Conservation (phyloP, 495 filamentous ascomycete genomes). For the Diplogelasinospora grovesii region DNA sequence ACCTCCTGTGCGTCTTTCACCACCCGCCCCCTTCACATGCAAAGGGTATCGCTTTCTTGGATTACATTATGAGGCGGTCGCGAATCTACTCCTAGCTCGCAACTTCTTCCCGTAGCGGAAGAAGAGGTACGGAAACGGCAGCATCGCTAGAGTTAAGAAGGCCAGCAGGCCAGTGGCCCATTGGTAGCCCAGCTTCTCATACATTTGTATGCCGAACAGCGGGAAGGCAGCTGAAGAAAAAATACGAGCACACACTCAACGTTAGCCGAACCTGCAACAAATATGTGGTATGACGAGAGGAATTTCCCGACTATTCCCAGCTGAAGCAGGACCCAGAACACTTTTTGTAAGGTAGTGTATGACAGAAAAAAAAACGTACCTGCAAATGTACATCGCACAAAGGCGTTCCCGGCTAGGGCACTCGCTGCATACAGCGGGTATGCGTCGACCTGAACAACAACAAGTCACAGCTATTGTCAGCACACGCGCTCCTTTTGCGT, state of each 20-base stretch:
- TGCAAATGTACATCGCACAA: constrained; percentile 75
- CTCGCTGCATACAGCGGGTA: constrained; percentile 86
- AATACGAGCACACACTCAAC: too few species aligned
- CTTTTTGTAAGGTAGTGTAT: too few species aligned
- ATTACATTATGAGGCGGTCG: constrained; percentile 20
- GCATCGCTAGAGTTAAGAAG: constrained; percentile 62
- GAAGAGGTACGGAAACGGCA: constrained; percentile 66
- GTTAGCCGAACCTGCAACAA: too few species aligned
- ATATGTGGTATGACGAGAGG: constrained; percentile 44
- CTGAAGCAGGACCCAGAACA: constrained; percentile 19
- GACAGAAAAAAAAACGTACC: constrained; percentile 51
- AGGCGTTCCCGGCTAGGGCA: constrained; percentile 82
- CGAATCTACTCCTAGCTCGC: constrained; percentile 44
- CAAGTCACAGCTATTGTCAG: constrained; percentile 18
- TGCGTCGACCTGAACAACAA: constrained; percentile 59
- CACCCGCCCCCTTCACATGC: neutral
- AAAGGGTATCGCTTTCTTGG: too few species aligned
- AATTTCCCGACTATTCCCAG: constrained; percentile 46
- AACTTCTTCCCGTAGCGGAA: constrained; percentile 56
- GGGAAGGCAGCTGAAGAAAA: constrained; percentile 44
- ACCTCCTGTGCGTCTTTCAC: neutral
- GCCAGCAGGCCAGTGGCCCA: constrained; percentile 66
- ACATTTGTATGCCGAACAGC: constrained; percentile 51
- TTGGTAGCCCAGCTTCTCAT: constrained; percentile 59
- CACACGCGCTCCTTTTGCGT: constrained; percentile 17